These are phyloP conservation scores for Candida xyloterini DNA, from an alignment of 805 yeast genomes.

Conservation along the genomic window DNA sequence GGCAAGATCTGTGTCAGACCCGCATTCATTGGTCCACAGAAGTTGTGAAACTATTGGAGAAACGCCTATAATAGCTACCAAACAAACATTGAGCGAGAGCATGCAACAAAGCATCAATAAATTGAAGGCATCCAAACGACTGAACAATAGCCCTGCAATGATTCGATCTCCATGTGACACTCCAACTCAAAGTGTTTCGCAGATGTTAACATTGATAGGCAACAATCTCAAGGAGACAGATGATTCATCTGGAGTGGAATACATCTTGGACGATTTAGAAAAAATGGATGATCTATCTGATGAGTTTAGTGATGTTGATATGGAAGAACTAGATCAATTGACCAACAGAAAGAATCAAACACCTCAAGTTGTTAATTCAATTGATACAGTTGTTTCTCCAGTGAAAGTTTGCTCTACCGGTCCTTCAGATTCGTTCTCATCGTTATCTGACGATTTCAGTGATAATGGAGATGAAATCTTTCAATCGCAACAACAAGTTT, in stretches of 20 bases:
- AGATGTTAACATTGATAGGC: slow-evolving; percentile 26
- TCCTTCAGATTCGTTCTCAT: slow-evolving; percentile 1
- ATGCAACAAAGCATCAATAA: slow-evolving; percentile 37
- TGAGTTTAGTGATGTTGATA: slow-evolving; percentile 34
- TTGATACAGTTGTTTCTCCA: background rate
- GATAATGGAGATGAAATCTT: slow-evolving; percentile 30
- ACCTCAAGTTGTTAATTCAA: background rate
- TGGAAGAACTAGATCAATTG: slow-evolving; percentile 23
- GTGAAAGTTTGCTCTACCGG: background rate
- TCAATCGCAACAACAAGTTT: slow-evolving; percentile 1
- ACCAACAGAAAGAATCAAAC: slow-evolving; percentile 2
- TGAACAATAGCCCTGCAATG: slow-evolving; percentile 1
- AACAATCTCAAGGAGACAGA: slow-evolving; percentile 11
- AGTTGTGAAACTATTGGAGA: slow-evolving; percentile 13
- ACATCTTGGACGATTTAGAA: background rate
- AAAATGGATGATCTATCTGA: slow-evolving; percentile 25
- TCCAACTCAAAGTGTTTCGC: slow-evolving; percentile 23
- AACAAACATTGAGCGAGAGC: slow-evolving; percentile 26
- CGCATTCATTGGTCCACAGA: slow-evolving; percentile 36
- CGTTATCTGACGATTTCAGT: slow-evolving; percentile 23
- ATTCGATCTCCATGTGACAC: background rate
- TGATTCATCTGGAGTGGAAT: background rate
- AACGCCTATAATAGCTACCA: slow-evolving; percentile 27
- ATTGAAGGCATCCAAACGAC: slow-evolving; percentile 37
- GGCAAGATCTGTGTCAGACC: slow-evolving; percentile 23